Evolutionary conservation across 116 monocot genomes (phyloP).

Genomic region (Iris pallida): DNA sequence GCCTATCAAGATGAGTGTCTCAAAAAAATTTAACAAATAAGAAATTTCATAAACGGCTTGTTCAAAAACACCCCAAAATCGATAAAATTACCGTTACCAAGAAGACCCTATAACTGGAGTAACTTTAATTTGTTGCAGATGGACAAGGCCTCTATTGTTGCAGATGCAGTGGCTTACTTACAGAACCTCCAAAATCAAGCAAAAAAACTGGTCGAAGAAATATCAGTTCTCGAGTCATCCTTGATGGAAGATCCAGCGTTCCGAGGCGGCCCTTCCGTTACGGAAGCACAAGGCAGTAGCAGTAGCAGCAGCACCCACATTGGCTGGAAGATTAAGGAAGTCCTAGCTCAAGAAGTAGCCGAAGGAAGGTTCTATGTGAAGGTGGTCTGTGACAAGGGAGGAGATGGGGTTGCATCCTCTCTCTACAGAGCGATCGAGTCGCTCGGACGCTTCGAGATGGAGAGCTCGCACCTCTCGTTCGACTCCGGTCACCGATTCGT

Average conservation of each 20-base stretch:
- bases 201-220: slow-evolving; percentile 31
- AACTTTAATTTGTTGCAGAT: slow-evolving; percentile 29
- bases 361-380: slow-evolving; percentile 32
- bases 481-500: slow-evolving; percentile 11
- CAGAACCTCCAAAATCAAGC: slow-evolving; percentile 36
- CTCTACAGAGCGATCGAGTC: slow-evolving; percentile 45
- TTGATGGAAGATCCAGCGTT: too few species aligned
- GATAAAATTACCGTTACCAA: too few species aligned
- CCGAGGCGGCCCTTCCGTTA: background rate
- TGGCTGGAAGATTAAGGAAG: too few species aligned
- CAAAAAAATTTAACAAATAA: too few species aligned
- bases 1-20: too few species aligned
- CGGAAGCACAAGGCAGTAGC: background rate
- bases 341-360: slow-evolving; percentile 32
- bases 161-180: slow-evolving; percentile 50
- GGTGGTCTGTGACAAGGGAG: slow-evolving; percentile 33
- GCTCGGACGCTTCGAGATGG: slow-evolving; percentile 21
- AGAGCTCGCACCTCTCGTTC: slow-evolving; percentile 35
- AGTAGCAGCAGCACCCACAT: background rate
- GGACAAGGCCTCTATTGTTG: slow-evolving; percentile 77
- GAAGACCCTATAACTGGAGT: background rate
- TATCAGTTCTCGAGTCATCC: slow-evolving; percentile 29
- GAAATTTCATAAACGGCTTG: too few species aligned
- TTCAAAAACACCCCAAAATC: too few species aligned
- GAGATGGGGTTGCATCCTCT: slow-evolving; percentile 17